Evolutionary conservation across 768 basidiomycete species (phyloP), one percentile per base, ranked within the genome.

Genomic region (Lanmaoa pseudosensibilis): DNA sequence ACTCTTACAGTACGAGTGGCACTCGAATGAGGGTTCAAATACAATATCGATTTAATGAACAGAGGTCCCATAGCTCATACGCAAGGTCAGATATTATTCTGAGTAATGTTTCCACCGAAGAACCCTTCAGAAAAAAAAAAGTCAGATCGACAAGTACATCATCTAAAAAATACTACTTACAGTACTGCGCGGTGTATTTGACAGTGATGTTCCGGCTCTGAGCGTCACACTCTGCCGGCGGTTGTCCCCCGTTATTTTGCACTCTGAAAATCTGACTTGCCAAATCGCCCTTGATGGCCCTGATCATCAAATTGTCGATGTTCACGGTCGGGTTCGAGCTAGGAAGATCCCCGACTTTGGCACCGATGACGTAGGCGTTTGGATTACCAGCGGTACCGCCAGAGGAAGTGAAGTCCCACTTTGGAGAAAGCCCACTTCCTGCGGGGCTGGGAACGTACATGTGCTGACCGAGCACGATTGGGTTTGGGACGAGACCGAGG

Each of bases 221-320:
- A 8, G 73, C 63, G 0, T 64, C 67, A 62, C 80, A 82, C 73
- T 79, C 74, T 23, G 79, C 60, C 33, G 85, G 84, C 39, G 85
- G 79, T 45, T 79, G 79, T 16, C 86, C 85, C 15, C 75, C 79
- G 6, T 71, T 63, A 18, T 83, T 87, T 58, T 82, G 71, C 5
- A 80, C 69, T 41, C 86, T 74, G 69, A 80, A 86, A 3, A 86
- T 70, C 54, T 73, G 63, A 33, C 69, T 75, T 0, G 85, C 84
- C 36, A 86, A 69, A 3, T 69, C 62, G 2, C 85, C 87, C 27
- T 75, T 47, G 5, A 82, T 70, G 25, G 59, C 65, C n/a, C 70
- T 74, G 21, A 89, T 64, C 59, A 77, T 69, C 5, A 87, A 70
- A 81, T 83, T 86, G 56, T 84, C 81, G 25, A 88, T 74, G 61